These are phyloP conservation scores for Colletotrichum theobromicola DNA, from an alignment of 2,329 filamentous ascomycete species.

Conservation along the genomic window DNA sequence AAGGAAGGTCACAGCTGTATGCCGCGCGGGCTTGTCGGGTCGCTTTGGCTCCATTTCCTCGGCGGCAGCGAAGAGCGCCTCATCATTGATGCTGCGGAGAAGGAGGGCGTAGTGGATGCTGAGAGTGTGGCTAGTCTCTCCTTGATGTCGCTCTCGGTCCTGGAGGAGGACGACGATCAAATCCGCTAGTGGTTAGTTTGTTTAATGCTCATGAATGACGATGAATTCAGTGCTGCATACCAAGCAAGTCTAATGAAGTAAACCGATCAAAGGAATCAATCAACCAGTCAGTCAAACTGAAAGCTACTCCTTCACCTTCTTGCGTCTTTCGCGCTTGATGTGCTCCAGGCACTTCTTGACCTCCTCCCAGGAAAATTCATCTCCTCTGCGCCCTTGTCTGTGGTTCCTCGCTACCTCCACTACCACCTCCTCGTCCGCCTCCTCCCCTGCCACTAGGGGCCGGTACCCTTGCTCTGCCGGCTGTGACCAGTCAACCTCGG, in stretches of 20 bases:
- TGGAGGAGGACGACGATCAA: neutral
- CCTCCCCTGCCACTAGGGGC: no score
- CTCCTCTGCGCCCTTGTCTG: no score
- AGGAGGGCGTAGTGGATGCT: fast-evolving
- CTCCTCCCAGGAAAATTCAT: fast-evolving
- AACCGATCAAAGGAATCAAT: no score
- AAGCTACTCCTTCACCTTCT: neutral
- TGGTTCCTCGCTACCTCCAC: no score
- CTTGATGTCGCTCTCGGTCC: neutral
- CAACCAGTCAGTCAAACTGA: no score
- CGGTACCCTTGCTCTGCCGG: no score
- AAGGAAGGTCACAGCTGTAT: neutral
- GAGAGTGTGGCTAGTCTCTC: neutral
- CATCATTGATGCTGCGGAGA: neutral
- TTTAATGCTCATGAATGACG: neutral
- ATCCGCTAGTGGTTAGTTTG: neutral
- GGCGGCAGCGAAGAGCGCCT: neutral
- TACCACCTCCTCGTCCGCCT: no score
- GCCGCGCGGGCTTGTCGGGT: neutral
- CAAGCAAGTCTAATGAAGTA: no score
- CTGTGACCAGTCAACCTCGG: no score
- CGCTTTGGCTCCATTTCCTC: neutral
- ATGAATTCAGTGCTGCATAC: neutral
- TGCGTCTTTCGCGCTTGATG: neutral
- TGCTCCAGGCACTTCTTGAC: no score